Conservation (phyloP, 2,329 filamentous ascomycete species). For the Botryosphaeria dothidea region DNA sequence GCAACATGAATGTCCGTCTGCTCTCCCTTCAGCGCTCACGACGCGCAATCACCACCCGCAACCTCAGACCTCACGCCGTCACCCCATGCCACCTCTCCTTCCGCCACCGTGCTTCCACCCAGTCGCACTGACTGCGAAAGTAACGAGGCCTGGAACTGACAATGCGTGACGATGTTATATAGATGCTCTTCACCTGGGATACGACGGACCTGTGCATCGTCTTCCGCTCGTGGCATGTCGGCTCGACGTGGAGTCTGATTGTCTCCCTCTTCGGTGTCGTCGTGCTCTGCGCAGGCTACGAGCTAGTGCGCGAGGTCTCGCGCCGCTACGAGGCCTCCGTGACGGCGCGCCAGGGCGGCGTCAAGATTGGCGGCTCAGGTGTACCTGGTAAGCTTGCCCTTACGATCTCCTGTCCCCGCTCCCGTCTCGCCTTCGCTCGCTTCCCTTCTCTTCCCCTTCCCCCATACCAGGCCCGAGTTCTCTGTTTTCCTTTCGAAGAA, state of each 20-base stretch:
- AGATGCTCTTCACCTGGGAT: conserved; percentile 99
- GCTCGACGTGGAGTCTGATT: conserved; percentile 70
- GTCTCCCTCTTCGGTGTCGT: conserved; percentile 82
- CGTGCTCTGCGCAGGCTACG: conserved; percentile 86
- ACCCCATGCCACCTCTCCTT: neutral
- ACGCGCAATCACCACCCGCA: neutral
- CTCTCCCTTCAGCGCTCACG: neutral
- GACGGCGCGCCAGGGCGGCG: conserved; percentile 24
- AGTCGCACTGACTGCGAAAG: neutral
- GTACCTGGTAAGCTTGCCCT: conserved; percentile 1
- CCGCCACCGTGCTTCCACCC: neutral
- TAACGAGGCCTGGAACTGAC: neutral
- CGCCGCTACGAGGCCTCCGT: conserved; percentile 68
- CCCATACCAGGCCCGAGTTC: neutral
- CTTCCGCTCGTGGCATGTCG: conserved; percentile 88
- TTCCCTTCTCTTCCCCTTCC: neutral
- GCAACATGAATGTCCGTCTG: conserved; percentile 82
- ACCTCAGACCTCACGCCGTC: neutral
- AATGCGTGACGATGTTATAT: neutral
- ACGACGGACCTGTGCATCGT: conserved; percentile 93
- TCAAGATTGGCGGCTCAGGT: conserved; percentile 6
- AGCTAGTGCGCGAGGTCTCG: conserved; percentile 76
- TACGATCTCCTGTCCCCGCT: neutral
- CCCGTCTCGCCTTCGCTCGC: neutral
- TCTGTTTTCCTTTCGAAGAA: neutral